A percentile compares a stretch with the other conserved stretches of the same genome.
Conservation (phyloP, 2,329 filamentous ascomycete species). For the Aureobasidium leucospermi region DNA sequence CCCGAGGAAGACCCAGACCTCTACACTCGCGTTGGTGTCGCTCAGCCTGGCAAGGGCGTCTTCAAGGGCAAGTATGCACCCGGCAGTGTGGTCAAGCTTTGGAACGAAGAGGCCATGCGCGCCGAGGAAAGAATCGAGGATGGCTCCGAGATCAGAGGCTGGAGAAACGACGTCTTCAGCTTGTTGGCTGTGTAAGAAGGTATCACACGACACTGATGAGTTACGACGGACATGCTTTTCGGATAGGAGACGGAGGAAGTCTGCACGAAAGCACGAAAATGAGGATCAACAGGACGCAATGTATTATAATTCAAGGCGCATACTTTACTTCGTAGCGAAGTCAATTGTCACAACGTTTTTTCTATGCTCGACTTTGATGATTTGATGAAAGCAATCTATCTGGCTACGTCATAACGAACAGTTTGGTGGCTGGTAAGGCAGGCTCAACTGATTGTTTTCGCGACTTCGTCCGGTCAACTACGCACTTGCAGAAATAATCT, state of each 20-base stretch:
- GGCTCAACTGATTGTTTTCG: background rate
- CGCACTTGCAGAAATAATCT: background rate
- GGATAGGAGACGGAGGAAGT: background rate
- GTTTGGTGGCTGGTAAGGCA: background rate
- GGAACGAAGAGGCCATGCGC: slow-evolving; percentile 68
- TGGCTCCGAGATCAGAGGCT: slow-evolving; percentile 57
- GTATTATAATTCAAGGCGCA: background rate
- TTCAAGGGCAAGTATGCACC: slow-evolving; percentile 85
- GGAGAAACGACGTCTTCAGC: slow-evolving; percentile 81
- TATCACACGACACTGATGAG: background rate
- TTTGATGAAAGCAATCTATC: background rate
- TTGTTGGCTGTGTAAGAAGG: slow-evolving; percentile 20
- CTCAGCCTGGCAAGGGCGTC: slow-evolving; percentile 52
- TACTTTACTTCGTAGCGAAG: background rate
- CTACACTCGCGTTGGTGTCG: slow-evolving; percentile 65
- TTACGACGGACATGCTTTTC: slow-evolving; percentile 5
- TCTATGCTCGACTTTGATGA: background rate
- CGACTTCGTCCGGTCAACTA: background rate
- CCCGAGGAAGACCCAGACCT: slow-evolving; percentile 69
- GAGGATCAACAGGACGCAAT: background rate
- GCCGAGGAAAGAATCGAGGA: slow-evolving; percentile 71
- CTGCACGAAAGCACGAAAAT: background rate
- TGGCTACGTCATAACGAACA: background rate
- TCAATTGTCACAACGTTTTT: background rate
- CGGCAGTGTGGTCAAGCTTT: slow-evolving; percentile 81